These are phyloP conservation scores for Pichiaceae sp. DNA, from an alignment of 1,139 yeast genomes.

Conservation along the genomic window DNA sequence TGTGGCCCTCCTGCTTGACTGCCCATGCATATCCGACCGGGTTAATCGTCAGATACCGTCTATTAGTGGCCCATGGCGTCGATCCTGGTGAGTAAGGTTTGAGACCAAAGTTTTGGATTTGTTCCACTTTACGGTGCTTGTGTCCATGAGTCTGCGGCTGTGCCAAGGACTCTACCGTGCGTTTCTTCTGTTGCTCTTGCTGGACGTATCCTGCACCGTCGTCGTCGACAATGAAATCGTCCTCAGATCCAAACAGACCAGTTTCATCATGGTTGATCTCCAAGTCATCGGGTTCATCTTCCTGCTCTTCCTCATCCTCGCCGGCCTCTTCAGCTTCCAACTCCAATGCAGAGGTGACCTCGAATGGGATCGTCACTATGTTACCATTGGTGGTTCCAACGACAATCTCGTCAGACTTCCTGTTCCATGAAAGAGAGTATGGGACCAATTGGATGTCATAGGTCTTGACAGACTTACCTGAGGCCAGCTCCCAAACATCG, in stretches of 20 bases:
- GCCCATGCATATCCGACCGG: conserved; percentile 78
- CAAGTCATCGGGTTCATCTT: conserved; percentile 8
- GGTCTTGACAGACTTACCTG: conserved; percentile 23
- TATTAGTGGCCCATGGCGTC: conserved; percentile 68
- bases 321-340: conserved; percentile 10
- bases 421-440: conserved; percentile 20
- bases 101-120: conserved; percentile 11
- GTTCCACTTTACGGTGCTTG: conserved; percentile 7
- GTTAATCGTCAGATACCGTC: conserved; percentile 78
- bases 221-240: conserved; percentile 47
- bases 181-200: conserved; percentile 12
- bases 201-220: conserved; percentile 43
- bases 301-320: conserved; percentile 20
- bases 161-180: conserved; percentile 13
- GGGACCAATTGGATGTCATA: conserved; percentile 24
- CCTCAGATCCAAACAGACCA: conserved; percentile 17
- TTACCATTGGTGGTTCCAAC: conserved; percentile 54
- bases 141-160: conserved; percentile 10
- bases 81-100: conserved; percentile 60
- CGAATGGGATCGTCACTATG: conserved; percentile 28
- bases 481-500: conserved; percentile 45
- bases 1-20: conserved; percentile 51
- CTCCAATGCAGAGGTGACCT: background rate
- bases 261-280: conserved; percentile 12
- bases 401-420: conserved; percentile 9